These are phyloP conservation scores for Anacardium occidentale DNA, from an alignment of 345 rosid species.

Conservation along the genomic window DNA sequence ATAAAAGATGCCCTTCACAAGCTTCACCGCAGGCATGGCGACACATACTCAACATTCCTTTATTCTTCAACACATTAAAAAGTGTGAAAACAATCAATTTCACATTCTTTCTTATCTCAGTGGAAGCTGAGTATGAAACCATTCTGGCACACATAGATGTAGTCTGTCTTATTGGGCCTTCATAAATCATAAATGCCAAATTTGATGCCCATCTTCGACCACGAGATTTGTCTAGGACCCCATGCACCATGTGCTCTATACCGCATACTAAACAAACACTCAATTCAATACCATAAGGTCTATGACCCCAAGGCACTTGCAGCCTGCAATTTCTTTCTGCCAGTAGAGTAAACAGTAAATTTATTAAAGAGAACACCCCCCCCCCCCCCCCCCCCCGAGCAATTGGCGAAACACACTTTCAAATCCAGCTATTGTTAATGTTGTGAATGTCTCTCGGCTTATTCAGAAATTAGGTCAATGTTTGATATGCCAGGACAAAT, in stretches of 20 bases:
- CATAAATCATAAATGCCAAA: constrained; percentile 11
- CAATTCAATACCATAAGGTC: constrained; percentile 5
- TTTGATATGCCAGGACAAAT: constrained; percentile 4
- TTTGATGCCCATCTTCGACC: constrained; percentile 20
- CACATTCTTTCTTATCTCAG: background rate
- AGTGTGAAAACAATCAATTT: background rate
- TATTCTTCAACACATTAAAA: background rate
- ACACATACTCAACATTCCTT: constrained; percentile 4
- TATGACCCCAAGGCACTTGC: constrained; percentile 8
- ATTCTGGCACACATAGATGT: background rate
- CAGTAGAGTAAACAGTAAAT: background rate
- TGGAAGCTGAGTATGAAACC: constrained; percentile 9
- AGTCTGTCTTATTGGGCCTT: constrained; percentile 14
- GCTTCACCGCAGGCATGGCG: background rate
- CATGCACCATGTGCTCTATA: constrained; percentile 23
- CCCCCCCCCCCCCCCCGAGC: too few species aligned
- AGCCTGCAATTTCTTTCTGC: constrained; percentile 7
- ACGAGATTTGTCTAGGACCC: constrained; percentile 22
- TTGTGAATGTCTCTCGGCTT: background rate
- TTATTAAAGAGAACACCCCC: too few species aligned
- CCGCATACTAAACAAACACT: background rate
- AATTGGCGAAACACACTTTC: background rate
- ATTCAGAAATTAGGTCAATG: background rate
- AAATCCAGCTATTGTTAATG: background rate
- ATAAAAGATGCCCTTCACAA: background rate